Evolutionary conservation across 768 basidiomycete species (phyloP).

Genomic region (Pleurotus tuoliensis): DNA sequence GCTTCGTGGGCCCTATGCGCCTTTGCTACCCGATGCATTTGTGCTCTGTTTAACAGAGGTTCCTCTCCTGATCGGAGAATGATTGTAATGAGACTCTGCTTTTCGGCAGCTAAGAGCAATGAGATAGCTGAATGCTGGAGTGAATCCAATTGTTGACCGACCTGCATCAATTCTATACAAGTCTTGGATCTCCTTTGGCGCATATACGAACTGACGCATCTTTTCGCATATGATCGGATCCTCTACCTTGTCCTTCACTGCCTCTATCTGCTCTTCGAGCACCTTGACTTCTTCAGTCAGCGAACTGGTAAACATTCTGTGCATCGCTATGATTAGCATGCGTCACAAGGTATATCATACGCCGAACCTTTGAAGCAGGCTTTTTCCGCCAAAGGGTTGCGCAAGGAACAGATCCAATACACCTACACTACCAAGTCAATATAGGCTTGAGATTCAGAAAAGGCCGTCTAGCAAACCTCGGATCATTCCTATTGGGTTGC

Average conservation of each 20-base stretch:
- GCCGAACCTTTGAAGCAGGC: slow-evolving; percentile 79
- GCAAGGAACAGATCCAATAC: slow-evolving; percentile 94
- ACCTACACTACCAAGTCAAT: slow-evolving; percentile 26
- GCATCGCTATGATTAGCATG: neutral
- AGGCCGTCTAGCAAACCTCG: slow-evolving; percentile 47
- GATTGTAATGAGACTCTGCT: slow-evolving; percentile 70
- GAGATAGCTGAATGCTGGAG: neutral
- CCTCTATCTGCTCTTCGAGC: slow-evolving; percentile 82
- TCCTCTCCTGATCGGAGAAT: slow-evolving; percentile 77
- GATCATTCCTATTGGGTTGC: slow-evolving; percentile 96
- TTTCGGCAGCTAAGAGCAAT: slow-evolving; percentile 49
- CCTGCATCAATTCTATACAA: slow-evolving; percentile 78
- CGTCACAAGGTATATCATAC: neutral
- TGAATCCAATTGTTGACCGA: slow-evolving; percentile 27
- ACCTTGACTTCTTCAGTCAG: slow-evolving; percentile 84
- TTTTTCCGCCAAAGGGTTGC: slow-evolving; percentile 92
- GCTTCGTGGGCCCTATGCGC: slow-evolving; percentile 73
- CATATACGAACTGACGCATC: slow-evolving; percentile 80
- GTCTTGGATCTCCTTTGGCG: slow-evolving; percentile 84
- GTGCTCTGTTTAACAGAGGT: slow-evolving; percentile 69
- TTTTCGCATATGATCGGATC: slow-evolving; percentile 88
- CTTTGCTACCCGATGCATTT: slow-evolving; percentile 76
- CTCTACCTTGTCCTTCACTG: slow-evolving; percentile 85
- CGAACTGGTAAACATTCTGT: slow-evolving; percentile 93
- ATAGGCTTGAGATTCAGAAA: slow-evolving; percentile 1